A percentile compares a stretch with the other conserved stretches of the same genome.
Evolutionary conservation across 148 eudicot genomes (phyloP).

Genomic region (Rhododendron ovatum): DNA sequence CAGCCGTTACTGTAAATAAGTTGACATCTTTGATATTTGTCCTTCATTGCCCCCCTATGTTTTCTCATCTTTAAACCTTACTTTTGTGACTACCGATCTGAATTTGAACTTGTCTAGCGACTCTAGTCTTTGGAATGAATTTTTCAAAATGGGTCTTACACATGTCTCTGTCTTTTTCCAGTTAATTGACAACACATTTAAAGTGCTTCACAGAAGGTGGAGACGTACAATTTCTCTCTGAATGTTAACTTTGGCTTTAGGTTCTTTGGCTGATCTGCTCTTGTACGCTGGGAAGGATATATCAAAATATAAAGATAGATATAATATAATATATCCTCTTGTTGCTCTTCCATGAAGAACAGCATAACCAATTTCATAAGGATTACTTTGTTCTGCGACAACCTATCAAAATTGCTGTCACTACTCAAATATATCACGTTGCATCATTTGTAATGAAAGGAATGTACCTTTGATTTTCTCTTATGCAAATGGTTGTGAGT

Average conservation of each 20-base stretch:
- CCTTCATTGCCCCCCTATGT: background rate
- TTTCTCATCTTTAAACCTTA: background rate
- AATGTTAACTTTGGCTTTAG: background rate
- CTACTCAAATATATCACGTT: background rate
- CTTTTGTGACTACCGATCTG: background rate
- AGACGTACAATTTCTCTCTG: background rate
- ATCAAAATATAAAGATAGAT: background rate
- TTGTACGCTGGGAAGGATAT: background rate
- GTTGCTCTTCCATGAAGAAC: background rate
- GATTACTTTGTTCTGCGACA: background rate
- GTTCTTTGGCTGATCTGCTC: background rate
- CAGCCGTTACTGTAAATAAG: background rate
- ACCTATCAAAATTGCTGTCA: background rate
- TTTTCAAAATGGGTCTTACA: background rate
- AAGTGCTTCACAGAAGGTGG: background rate
- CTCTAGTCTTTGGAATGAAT: background rate
- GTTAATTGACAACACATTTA: background rate
- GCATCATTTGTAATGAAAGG: background rate
- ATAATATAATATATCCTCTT: no score
- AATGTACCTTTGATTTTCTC: background rate
- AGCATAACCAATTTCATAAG: background rate
- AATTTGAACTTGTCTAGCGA: background rate
- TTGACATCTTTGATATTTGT: background rate
- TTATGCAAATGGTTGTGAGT: background rate
- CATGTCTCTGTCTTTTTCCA: background rate